Conservation (phyloP, 495 filamentous ascomycete species). For the Rhypophila decipiens region DNA sequence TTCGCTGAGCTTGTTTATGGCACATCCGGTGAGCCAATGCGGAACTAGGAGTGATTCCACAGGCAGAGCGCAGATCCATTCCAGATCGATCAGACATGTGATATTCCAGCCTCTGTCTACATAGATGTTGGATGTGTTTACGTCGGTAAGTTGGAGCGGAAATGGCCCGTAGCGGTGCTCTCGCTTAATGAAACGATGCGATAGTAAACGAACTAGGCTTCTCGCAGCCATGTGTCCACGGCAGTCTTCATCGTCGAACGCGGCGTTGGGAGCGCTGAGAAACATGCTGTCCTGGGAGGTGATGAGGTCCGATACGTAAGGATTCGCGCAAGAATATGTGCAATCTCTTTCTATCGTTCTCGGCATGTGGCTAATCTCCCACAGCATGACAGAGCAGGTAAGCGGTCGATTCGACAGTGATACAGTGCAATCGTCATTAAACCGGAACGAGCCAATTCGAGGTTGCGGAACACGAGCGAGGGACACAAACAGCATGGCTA, state of each 20-base stretch:
- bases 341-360: constrained; percentile 18
- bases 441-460: constrained; percentile 31
- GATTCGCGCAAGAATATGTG: constrained; percentile 22
- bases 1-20: constrained; percentile 13
- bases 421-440: constrained; percentile 23
- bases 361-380: constrained; percentile 30
- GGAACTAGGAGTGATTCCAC: constrained; percentile 20
- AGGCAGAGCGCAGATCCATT: constrained; percentile 23
- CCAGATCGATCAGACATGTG: constrained; percentile 19
- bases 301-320: constrained; percentile 24
- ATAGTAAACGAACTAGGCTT: constrained; percentile 21
- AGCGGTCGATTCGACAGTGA: constrained; percentile 30
- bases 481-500: constrained; percentile 27
- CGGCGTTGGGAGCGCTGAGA: constrained; percentile 24
- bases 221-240: constrained; percentile 20
- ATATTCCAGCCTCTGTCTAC: constrained; percentile 29
- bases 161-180: constrained; percentile 18
- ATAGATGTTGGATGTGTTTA: constrained; percentile 27
- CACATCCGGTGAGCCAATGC: constrained; percentile 26
- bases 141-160: constrained; percentile 16
- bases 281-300: constrained; percentile 25
- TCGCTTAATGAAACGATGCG: constrained; percentile 16
- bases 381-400: constrained; percentile 13
- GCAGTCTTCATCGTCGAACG: constrained; percentile 18
- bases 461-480: constrained; percentile 22